phyloP scores from a whole-genome alignment of 768 basidiomycete genomes.

The Pleurotus pulmonarius region DNA sequence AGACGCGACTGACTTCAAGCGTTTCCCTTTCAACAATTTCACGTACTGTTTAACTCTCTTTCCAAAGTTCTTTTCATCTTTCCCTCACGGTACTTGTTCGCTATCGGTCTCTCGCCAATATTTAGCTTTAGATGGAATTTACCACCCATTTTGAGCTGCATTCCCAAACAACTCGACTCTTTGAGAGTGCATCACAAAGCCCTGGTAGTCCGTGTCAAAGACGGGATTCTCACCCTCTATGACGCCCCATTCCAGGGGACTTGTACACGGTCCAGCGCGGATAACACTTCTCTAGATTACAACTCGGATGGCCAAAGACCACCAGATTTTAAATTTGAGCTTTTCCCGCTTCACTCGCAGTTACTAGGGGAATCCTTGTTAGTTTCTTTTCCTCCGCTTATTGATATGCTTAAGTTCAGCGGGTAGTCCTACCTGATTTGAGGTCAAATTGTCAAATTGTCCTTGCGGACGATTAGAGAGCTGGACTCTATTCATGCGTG shows the following conservation, averaged over 20 bases:
- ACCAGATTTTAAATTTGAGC: slow-evolving; percentile 57
- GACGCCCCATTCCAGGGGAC: neutral
- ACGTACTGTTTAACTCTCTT: neutral
- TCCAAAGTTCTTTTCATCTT: neutral
- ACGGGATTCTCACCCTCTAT: neutral
- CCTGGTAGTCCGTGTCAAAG: slow-evolving; percentile 52
- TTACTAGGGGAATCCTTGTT: slow-evolving; percentile 86
- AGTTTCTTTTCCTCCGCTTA: slow-evolving; percentile 89
- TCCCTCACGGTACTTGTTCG: slow-evolving; percentile 24
- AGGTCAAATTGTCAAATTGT: slow-evolving; percentile 43
- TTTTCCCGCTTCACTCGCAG: slow-evolving; percentile 81
- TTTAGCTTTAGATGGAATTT: slow-evolving; percentile 83
- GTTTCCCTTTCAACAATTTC: neutral
- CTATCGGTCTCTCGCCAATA: slow-evolving; percentile 80
- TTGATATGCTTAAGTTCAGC: slow-evolving; percentile 87
- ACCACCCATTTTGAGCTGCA: slow-evolving; percentile 40
- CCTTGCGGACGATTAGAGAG: slow-evolving; percentile 26
- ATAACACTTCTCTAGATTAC: neutral
- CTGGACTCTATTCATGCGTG: slow-evolving; percentile 84
- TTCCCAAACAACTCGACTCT: neutral
- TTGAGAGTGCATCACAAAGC: slow-evolving; percentile 31
- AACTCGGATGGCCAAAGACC: neutral
- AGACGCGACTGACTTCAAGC: slow-evolving; percentile 46
- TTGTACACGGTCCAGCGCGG: neutral
- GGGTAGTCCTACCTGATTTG: slow-evolving; percentile 81